Evolutionary conservation across 148 eudicot species (phyloP).

Genomic region (Euryodendron excelsum): DNA sequence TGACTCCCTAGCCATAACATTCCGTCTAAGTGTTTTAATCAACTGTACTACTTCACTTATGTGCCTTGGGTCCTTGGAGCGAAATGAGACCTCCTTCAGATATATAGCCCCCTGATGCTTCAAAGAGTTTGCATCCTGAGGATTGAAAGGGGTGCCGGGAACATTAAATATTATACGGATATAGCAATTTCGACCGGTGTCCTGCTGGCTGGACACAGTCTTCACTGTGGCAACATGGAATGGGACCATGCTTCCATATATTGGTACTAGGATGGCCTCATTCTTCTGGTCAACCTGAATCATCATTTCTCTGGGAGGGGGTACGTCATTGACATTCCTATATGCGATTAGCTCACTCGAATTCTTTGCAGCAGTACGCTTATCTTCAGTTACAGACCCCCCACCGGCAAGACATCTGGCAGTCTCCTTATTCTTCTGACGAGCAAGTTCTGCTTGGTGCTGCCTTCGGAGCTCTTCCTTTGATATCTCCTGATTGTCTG

Average conservation of each 20-base stretch:
- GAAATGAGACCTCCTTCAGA: conserved; percentile 84
- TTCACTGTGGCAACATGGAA: conserved; percentile 87
- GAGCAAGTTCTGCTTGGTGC: conserved; percentile 95
- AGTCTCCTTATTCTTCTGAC: conserved; percentile 94
- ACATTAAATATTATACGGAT: conserved; percentile 78
- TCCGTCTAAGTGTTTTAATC: conserved; percentile 74
- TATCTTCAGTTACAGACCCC: conserved; percentile 51
- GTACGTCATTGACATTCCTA: conserved; percentile 78
- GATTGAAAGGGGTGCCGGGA: conserved; percentile 73
- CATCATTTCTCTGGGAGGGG: conserved; percentile 84
- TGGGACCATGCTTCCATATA: conserved; percentile 86
- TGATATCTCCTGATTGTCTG: conserved; percentile 75
- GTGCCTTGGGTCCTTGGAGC: conserved; percentile 88
- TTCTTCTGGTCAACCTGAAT: conserved; percentile 86
- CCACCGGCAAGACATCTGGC: conserved; percentile 88
- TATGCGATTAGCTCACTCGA: conserved; percentile 76
- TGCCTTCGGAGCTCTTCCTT: conserved; percentile 82
- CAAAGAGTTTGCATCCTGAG: conserved; percentile 66
- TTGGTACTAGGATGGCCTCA: conserved; percentile 79
- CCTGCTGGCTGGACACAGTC: conserved; percentile 88
- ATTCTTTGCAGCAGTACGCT: conserved; percentile 42
- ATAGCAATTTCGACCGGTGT: conserved; percentile 75
- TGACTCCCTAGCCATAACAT: conserved; percentile 78
- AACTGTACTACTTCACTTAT: conserved; percentile 76
- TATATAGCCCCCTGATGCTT: conserved; percentile 68